These are phyloP conservation scores for Globisporangium orthogonon DNA, from an alignment of 352 stramenopile genomes.

Conservation along the genomic window DNA sequence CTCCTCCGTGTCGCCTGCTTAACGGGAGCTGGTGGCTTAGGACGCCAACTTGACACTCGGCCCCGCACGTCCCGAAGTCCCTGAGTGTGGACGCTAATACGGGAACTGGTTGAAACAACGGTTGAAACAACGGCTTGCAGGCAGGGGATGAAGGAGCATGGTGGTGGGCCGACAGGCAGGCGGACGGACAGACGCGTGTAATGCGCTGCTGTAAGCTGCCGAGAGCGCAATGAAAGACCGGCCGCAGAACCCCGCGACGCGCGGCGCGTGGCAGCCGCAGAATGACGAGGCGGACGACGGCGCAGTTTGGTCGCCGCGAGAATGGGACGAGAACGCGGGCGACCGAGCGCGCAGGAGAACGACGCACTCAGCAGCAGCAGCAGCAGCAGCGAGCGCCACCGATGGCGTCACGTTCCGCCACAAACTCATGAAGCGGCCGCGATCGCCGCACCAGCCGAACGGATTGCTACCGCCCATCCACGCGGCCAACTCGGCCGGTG, in stretches of 20 bases:
- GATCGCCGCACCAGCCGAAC: slow-evolving; percentile 6
- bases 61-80: too few relatives aligned
- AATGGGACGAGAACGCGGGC: not conserved
- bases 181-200: too few relatives aligned
- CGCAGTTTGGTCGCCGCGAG: not conserved
- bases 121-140: too few relatives aligned
- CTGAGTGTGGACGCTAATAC: too few relatives aligned
- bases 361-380: slow-evolving; percentile 1
- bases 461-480: slow-evolving; percentile 20
- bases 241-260: not conserved
- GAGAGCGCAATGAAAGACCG: not conserved
- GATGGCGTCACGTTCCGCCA: slow-evolving; percentile 2
- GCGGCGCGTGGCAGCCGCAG: not conserved
- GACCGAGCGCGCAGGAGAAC: not conserved
- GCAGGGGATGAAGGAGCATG: too few relatives aligned
- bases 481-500: not conserved
- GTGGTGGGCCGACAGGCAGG: too few relatives aligned
- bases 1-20: too few relatives aligned
- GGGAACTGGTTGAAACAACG: too few relatives aligned
- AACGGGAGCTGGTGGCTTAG: too few relatives aligned
- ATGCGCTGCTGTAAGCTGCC: not conserved
- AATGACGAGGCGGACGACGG: not conserved
- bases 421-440: slow-evolving; percentile 31
- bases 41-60: too few relatives aligned
- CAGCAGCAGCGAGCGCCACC: not conserved